Base-by-base conservation (phyloP, 176 grass and related monocot species). In the Musa itinerans region DNA sequence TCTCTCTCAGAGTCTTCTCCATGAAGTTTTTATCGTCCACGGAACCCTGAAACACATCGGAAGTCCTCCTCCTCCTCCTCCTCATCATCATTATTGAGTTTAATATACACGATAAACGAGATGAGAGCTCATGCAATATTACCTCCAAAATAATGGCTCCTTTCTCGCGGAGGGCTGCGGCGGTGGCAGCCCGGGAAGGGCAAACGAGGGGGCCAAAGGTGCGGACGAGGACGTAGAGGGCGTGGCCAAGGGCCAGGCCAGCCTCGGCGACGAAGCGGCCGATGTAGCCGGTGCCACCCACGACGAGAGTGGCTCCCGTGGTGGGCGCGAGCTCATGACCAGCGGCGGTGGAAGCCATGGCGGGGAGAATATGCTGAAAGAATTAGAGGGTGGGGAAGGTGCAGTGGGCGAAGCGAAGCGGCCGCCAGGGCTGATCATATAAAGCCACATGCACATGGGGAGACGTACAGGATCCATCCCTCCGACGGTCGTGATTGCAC, bases 241-340 rank as follows among this genome's bases (percentile, higher is more conserved):
- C 34, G 53, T 66, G 78, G 12, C 82, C 87, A 72, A 84, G 83
- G 65, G 80, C 85, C 62, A 93, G 81, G 73, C 79, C 87, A 23
- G 90, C 85, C 20, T 93, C 82, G 1, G 90, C 82, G 1, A 93
- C 84, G 79, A 93, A 93, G 23, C 85, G 84, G 29, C 90, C 90
- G 8, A 93, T 93, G 76, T 89, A 87, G 73, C 90, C 87, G 71
- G 82, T 89, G 64, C 84, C 90, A 52, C 90, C 87, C 1, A 93
- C 76, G 62, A 93, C 51, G 29, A 93, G 74, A 11, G 14, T 13
- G 14, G 65, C 57, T 61, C 57, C 57, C n/a, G 15, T 5, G 57
- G 57, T 19, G 19, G 57, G 1, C 57, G 57, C 13, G 34, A 43
- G 34, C 34, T 43, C 34, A 43, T 43, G 34, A 43, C 4, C 34